These are phyloP conservation scores for Kappamyces sp. DNA, from an alignment of 192 early-diverging fungal genomes.

Conservation along the genomic window DNA sequence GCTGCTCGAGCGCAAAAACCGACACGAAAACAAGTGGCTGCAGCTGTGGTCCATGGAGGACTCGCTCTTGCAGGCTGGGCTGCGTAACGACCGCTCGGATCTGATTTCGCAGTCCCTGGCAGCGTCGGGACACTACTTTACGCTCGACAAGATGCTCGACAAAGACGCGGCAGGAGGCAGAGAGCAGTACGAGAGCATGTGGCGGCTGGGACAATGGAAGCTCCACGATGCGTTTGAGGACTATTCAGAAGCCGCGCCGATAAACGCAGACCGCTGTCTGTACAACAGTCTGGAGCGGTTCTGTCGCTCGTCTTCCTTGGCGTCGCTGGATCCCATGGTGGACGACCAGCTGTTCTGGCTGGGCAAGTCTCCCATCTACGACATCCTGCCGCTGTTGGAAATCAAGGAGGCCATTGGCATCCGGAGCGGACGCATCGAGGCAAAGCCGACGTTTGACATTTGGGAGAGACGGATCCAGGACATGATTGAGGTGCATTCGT, in stretches of 20 bases:
- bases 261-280: conserved; percentile 6
- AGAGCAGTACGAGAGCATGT: conserved; percentile 27
- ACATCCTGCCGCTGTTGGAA: conserved; percentile 17
- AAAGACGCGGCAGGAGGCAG: conserved; percentile 1
- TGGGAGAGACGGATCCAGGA: conserved; percentile 20
- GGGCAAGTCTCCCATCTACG: neutral
- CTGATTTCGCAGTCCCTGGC: conserved; percentile 25
- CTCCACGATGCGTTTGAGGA: neutral
- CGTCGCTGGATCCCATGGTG: conserved; percentile 1
- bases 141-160: conserved; percentile 15
- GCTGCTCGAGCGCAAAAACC: conserved; percentile 18
- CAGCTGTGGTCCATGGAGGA: conserved; percentile 19
- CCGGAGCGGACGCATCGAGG: neutral
- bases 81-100: neutral
- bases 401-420: conserved; percentile 22
- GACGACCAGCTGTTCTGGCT: neutral
- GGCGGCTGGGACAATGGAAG: conserved; percentile 29
- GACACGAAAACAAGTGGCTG: conserved; percentile 21
- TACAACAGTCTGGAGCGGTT: conserved; percentile 14
- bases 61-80: conserved; percentile 10
- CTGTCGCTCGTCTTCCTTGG: conserved; percentile 1
- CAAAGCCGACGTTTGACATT: conserved; percentile 1
- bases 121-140: conserved; percentile 22
- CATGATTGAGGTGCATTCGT: conserved; percentile 15
- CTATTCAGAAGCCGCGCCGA: neutral